Base-by-base conservation (phyloP, 2,329 filamentous ascomycete genomes). In the Penicillium nordicum region DNA sequence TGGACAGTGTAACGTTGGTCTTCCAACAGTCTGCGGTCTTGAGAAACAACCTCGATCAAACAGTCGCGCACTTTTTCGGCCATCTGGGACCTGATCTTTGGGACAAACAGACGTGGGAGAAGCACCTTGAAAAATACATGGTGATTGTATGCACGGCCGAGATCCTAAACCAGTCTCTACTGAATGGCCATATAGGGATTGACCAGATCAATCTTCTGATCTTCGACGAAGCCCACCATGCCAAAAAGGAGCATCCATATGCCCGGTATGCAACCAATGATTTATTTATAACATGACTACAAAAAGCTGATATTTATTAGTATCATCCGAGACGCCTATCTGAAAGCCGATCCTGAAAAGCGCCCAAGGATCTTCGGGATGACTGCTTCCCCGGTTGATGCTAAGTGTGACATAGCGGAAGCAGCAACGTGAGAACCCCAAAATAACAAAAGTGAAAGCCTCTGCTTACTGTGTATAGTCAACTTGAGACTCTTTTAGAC, bases 221-320 rank as follows among this genome's bases (percentile, higher is more conserved):
- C 57, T 96, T 99, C 63, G 94, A 99, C 67, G 94, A 99, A 74
- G 94, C 92, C 6, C 94, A 99, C 67, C 94, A 97, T 68, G 86
- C 93, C 0, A 99, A 99, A 75, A 95, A 93, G 71, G 89, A 92
- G 50, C 94, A 99, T 67, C 83, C 90, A 0, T 99, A 96, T 69
- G 90, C 93, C 21, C 83, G 85, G 79, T 80, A 59, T 52, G 68
- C 55, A 21, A 23, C 9, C 6, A 23, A n/a, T 37, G 23, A 23
- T 23, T 43, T 3, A 34, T 9, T 21, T 9, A 11, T 9, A 18
- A 40, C 45, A 2, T 25, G 11, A 14, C 9, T 3, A 14, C 4
- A 21, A 60, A 60, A 32, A 49, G 12, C 51, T 63, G 40, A 64
- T 40, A 29, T 42, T 37, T 11, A 38, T 44, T 57, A 82, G 81